A percentile compares a stretch with the other conserved stretches of the same genome.
phyloP scores from a whole-genome alignment of 2,329 filamentous ascomycete species.

The Paecilomyces dactylethromorphus region DNA sequence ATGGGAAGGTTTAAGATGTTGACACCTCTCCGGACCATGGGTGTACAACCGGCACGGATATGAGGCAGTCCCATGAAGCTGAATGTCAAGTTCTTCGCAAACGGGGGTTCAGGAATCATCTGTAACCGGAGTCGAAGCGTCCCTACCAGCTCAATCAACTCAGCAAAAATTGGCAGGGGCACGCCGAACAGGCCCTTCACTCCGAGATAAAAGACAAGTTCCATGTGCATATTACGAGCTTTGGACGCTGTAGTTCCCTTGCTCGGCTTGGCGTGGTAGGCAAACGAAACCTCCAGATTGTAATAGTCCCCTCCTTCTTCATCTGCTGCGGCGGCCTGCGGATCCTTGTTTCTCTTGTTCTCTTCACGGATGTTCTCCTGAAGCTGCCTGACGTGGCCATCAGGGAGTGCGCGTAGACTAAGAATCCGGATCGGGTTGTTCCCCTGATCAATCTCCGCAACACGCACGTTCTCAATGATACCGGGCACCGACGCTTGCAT shows the following conservation, averaged over 20 bases:
- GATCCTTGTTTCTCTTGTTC: constrained; percentile 74
- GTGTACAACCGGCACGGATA: constrained; percentile 80
- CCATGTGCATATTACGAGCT: constrained; percentile 95
- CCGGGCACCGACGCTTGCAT: constrained; percentile 94
- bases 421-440: constrained; percentile 84
- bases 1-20: constrained; percentile 88
- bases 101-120: constrained; percentile 84
- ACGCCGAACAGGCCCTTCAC: constrained; percentile 84
- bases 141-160: constrained; percentile 83
- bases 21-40: constrained; percentile 83
- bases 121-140: constrained; percentile 78
- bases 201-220: constrained; percentile 88
- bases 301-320: constrained; percentile 90
- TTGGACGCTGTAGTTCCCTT: constrained; percentile 66
- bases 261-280: constrained; percentile 80
- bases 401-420: constrained; percentile 77
- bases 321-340: constrained; percentile 78
- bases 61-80: constrained; percentile 92
- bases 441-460: constrained; percentile 91
- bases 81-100: constrained; percentile 84
- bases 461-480: constrained; percentile 87
- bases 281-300: constrained; percentile 84
- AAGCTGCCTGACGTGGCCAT: constrained; percentile 71
- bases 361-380: constrained; percentile 74
- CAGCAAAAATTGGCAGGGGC: constrained; percentile 80